Evolutionary conservation across 225 moss, liverwort and hornwort genomes (phyloP).

Genomic region (Sphagnum tenellum): DNA sequence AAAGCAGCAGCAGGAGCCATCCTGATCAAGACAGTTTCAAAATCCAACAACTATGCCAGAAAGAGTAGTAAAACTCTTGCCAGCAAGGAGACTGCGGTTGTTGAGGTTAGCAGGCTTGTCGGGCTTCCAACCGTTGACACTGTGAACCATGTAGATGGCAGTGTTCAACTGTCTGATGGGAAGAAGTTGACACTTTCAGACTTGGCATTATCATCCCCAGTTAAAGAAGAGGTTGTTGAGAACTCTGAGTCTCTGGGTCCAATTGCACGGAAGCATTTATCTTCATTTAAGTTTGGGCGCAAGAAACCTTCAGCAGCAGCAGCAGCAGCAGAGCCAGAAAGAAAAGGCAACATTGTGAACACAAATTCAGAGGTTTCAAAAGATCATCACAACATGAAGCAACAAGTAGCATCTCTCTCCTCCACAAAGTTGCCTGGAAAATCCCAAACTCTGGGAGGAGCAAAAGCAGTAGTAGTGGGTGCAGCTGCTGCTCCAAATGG

Average conservation of each 20-base stretch:
- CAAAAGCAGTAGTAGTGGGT: too few relatives aligned
- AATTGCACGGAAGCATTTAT: constrained; percentile 36
- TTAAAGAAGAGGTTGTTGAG: constrained; percentile 46
- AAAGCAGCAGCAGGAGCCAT: too few relatives aligned
- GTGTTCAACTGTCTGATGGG: too few relatives aligned
- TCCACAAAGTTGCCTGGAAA: constrained; percentile 6
- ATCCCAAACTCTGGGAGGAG: constrained; percentile 3
- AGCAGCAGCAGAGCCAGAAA: constrained; percentile 11
- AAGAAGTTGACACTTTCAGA: background rate
- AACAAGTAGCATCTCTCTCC: background rate
- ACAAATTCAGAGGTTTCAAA: constrained; percentile 1
- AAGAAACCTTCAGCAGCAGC: constrained; percentile 9
- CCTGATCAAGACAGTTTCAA: too few relatives aligned
- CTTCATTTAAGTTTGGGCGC: constrained; percentile 43
- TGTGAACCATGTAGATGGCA: too few relatives aligned
- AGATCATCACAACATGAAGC: background rate
- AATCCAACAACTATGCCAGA: too few relatives aligned
- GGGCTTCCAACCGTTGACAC: too few relatives aligned
- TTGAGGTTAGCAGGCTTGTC: too few relatives aligned
- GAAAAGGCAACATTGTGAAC: constrained; percentile 9
- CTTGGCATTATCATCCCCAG: constrained; percentile 1
- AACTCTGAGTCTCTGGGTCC: constrained; percentile 24
- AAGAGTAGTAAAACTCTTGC: too few relatives aligned
- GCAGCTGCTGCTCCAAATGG: background rate
- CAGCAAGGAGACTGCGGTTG: too few relatives aligned